Percentiles rank a stretch among this genome's conserved stretches.
These are phyloP conservation scores for Penicillium taxi DNA, from an alignment of 495 filamentous ascomycete species.

Conservation along the genomic window DNA sequence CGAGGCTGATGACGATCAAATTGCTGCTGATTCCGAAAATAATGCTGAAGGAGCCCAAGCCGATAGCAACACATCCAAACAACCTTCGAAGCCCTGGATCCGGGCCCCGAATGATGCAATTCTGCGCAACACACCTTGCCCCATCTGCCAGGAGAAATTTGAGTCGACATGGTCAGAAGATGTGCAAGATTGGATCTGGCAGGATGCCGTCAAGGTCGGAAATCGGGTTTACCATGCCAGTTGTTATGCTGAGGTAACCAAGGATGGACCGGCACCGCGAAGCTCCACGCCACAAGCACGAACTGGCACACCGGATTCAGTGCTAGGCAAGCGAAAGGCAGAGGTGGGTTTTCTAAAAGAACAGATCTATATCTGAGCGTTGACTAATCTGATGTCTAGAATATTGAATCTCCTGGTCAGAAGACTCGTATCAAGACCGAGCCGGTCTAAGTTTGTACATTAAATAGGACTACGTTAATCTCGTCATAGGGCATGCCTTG, in stretches of 20 bases:
- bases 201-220: constrained; percentile 75
- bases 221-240: constrained; percentile 79
- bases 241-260: constrained; percentile 77
- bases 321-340: constrained; percentile 70
- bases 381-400: constrained; percentile 16
- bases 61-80: constrained; percentile 35
- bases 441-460: too few species aligned
- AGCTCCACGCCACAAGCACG: constrained; percentile 35
- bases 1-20: constrained; percentile 60
- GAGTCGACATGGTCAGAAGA: constrained; percentile 83
- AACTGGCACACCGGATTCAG: constrained; percentile 54
- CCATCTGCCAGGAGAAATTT: constrained; percentile 93
- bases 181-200: constrained; percentile 94
- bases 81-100: constrained; percentile 65
- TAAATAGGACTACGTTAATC: too few species aligned
- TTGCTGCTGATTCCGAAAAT: constrained; percentile 33
- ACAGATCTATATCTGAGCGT: background rate
- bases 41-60: constrained; percentile 25
- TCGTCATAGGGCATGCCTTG: too few species aligned
- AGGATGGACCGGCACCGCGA: constrained; percentile 43
- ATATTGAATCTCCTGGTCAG: constrained; percentile 30
- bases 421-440: constrained; percentile 39
- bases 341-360: constrained; percentile 43
- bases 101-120: constrained; percentile 71
- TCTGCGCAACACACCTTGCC: constrained; percentile 64